Evolutionary conservation across 2,329 filamentous ascomycete species (phyloP).

Genomic region (Phaeosphaeria sp.): DNA sequence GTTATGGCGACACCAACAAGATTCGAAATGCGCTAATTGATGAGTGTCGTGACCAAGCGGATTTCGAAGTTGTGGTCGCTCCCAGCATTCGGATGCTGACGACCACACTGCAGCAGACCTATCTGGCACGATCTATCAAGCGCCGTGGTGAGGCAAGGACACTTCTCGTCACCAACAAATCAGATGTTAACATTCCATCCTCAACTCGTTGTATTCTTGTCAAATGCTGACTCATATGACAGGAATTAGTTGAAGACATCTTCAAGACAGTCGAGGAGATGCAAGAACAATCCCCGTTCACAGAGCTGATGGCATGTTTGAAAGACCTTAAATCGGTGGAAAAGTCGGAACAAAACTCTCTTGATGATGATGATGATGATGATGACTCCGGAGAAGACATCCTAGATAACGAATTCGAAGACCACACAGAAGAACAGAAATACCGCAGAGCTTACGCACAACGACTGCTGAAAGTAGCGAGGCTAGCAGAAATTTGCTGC

Average conservation of each 20-base stretch:
- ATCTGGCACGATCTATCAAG: constrained; percentile 12
- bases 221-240: neutral
- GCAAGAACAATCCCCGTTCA: too few species aligned
- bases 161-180: constrained; percentile 15
- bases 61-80: constrained; percentile 20
- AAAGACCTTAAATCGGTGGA: too few species aligned
- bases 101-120: constrained; percentile 2
- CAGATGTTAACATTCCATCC: constrained; percentile 15
- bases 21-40: constrained; percentile 15
- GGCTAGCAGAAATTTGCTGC: too few species aligned
- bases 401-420: too few species aligned
- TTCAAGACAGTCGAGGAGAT: constrained; percentile 2
- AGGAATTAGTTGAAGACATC: constrained; percentile 1
- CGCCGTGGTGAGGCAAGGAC: constrained; percentile 12
- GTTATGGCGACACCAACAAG: constrained; percentile 21
- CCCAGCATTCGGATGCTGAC: constrained; percentile 7
- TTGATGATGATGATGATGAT: too few species aligned
- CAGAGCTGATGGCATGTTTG: neutral
- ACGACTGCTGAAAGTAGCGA: too few species aligned
- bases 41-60: constrained; percentile 9
- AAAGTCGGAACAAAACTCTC: too few species aligned
- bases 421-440: too few species aligned
- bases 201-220: neutral
- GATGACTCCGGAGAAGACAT: too few species aligned
- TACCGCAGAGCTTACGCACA: too few species aligned